Conservation (phyloP, 768 basidiomycete species). For the Phlebiopsis flavidoalba region DNA sequence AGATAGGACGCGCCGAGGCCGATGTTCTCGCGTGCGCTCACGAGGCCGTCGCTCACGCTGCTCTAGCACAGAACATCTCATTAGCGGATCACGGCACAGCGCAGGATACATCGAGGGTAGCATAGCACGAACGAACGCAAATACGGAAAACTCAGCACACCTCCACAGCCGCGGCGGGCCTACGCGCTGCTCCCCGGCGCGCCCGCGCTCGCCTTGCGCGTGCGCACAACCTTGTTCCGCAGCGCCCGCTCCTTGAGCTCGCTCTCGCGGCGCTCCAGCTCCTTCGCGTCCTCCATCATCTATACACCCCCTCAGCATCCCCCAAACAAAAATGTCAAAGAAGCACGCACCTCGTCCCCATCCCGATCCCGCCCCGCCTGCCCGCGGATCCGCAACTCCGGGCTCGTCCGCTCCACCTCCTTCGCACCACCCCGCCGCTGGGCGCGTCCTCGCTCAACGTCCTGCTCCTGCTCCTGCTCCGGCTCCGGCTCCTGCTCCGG, state of each 20-base stretch:
- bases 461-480: constrained; percentile 29
- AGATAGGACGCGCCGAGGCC: background rate
- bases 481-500: constrained; percentile 27
- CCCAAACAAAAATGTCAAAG: background rate
- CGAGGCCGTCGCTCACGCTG: background rate
- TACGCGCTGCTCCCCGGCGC: background rate
- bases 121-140: too few species aligned
- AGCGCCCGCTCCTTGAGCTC: constrained; percentile 79
- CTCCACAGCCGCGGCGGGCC: too few species aligned
- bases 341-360: constrained; percentile 20
- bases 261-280: constrained; percentile 66
- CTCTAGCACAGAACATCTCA: background rate
- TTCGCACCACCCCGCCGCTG: constrained; percentile 11
- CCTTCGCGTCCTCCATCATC: constrained; percentile 24
- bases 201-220: constrained; percentile 45
- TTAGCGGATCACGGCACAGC: background rate
- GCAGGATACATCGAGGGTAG: background rate
- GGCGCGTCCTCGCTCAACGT: constrained; percentile 11
- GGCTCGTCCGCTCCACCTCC: constrained; percentile 23
- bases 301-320: background rate
- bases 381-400: constrained; percentile 73
- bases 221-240: constrained; percentile 77
- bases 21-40: constrained; percentile 1
- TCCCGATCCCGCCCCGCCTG: constrained; percentile 62
- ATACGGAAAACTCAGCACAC: too few species aligned